Conservation (phyloP, 331 rosid species). For the Rhamnella rubrinervis region DNA sequence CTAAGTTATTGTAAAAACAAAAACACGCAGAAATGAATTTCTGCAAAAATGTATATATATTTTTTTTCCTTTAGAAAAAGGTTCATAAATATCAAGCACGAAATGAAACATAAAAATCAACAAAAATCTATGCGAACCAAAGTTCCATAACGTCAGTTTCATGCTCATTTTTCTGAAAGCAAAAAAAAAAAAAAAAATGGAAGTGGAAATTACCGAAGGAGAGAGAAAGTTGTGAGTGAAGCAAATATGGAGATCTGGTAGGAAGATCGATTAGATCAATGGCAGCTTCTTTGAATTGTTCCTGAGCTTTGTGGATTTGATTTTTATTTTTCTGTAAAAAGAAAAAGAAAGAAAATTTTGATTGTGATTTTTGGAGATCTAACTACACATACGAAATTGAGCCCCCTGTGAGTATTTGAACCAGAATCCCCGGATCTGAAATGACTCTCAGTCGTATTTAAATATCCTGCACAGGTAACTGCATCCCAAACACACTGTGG, state of each 20-base stretch:
- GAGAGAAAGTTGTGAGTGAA: conserved; percentile 10
- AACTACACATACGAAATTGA: conserved; percentile 5
- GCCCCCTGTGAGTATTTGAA: conserved; percentile 14
- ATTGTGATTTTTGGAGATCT: neutral
- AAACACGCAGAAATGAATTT: neutral
- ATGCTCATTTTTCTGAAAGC: neutral
- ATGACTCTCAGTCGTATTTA: conserved; percentile 23
- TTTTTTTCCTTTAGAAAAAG: neutral
- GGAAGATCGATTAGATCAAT: neutral
- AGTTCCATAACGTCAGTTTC: neutral
- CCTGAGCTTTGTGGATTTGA: neutral
- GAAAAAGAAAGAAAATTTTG: neutral
- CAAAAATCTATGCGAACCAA: neutral
- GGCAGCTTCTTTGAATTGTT: neutral
- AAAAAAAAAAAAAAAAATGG: neutral
- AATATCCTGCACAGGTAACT: neutral
- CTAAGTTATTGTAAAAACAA: conserved; percentile 27
- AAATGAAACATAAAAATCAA: neutral
- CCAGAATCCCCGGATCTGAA: conserved; percentile 37
- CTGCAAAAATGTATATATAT: too few species aligned
- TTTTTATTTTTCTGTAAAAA: neutral
- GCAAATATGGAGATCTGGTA: conserved; percentile 6
- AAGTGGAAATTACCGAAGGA: conserved; percentile 35
- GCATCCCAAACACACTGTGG: neutral
- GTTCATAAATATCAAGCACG: neutral